Evolutionary conservation across 306 rosid genomes (phyloP).

Genomic region (Hippophae rhamnoides): DNA sequence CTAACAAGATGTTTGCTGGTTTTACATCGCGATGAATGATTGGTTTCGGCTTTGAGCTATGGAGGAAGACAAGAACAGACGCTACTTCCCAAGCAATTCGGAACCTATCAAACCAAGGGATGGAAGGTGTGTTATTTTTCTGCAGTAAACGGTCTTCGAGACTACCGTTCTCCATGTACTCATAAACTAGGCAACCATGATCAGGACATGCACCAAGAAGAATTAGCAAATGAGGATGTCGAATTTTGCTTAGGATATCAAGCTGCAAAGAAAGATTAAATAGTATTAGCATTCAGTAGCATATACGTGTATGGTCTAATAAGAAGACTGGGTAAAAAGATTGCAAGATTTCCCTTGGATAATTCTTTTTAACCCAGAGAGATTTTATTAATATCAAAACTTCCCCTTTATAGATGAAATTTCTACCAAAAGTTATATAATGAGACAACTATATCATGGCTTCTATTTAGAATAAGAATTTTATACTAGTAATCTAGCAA

Average conservation of each 20-base stretch:
- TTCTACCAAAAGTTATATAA: too few relatives aligned
- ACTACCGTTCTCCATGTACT: constrained; percentile 91
- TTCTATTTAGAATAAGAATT: too few relatives aligned
- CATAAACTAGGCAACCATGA: constrained; percentile 75
- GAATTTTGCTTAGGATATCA: constrained; percentile 71
- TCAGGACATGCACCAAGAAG: constrained; percentile 89
- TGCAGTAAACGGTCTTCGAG: constrained; percentile 67
- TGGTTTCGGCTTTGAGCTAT: constrained; percentile 76
- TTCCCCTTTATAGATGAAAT: too few relatives aligned
- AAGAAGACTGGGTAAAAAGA: too few relatives aligned
- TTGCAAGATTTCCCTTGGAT: too few relatives aligned
- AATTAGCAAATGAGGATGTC: constrained; percentile 89
- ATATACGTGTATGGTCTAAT: too few relatives aligned
- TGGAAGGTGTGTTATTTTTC: constrained; percentile 45
- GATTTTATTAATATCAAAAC: too few relatives aligned
- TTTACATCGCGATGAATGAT: constrained; percentile 92
- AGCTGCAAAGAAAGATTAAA: constrained; percentile 33
- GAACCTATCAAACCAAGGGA: constrained; percentile 86
- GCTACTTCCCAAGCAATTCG: constrained; percentile 97
- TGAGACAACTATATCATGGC: too few relatives aligned
- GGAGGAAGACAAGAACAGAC: constrained; percentile 81
- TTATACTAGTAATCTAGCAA: too few relatives aligned
- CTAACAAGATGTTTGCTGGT: constrained; percentile 91
- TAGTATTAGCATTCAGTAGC: too few relatives aligned
- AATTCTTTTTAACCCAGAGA: too few relatives aligned